Evolutionary conservation across 177 flowering plant genomes (phyloP), one percentile per base, ranked within the genome.

Genomic region (Vitis hybrid): DNA sequence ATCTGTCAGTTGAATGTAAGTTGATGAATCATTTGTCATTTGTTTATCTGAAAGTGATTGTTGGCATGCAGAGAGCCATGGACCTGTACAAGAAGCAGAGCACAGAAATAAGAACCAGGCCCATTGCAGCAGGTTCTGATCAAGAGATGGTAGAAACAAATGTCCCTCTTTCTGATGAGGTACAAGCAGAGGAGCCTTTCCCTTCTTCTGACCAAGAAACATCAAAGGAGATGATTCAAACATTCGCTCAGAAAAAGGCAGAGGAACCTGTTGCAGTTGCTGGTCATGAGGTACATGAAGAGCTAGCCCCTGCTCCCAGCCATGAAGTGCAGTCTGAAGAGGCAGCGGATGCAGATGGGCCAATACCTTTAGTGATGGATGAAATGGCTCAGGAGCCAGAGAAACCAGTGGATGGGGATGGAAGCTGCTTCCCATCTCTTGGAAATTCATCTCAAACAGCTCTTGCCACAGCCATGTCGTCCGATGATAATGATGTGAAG

Each of bases 1-100:
- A 35, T 4, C 40, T 35, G 6, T 35, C 40, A 4, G 6, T 6
- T 35, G 40, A 35, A 0, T 6, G 4, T 1, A 24, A 24, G 40
- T 35, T 35, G 40, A 35, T 35, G 6, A 35, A 35, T 35, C 40
- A 35, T 35, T 35, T 35, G 40, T 30, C 46, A 21, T 61, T 61
- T 21, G 48, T 61, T 61, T 58, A 1, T 5, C 21, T 58, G 9
- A 58, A 16, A 15, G 19, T 56, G 35, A 56, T 59, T 52, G 12
- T 54, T 35, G 11, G 19, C 52, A 30, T 81, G 83, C 88, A 93
- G 98, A 83, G 80, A 74, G 89, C 97, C 40, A 74, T 93, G 85
- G 64, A 75, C 49, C 86, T 87, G 3, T 93, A 93, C 81, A 87
- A 81, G 82, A 82, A 83, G 76, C 90, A 85, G 78, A 73, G 69